Conservation (phyloP, 305 asterid species). For the Fraxinus sp. region DNA sequence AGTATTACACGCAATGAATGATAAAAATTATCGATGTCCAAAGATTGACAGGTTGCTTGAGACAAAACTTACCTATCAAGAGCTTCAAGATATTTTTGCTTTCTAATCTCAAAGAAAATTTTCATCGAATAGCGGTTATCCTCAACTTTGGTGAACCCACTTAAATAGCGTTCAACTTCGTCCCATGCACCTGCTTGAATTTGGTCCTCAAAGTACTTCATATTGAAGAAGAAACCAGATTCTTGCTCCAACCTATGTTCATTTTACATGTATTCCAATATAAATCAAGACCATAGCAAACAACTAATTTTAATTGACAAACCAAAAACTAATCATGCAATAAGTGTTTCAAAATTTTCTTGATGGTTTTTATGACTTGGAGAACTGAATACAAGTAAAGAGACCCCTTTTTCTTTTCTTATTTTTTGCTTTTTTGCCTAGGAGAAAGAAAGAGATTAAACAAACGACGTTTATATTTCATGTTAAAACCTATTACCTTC, state of each 20-base stretch:
- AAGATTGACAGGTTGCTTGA: neutral
- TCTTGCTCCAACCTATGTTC: slow-evolving; percentile 84
- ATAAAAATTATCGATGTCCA: neutral
- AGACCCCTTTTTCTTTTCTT: neutral
- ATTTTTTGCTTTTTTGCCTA: neutral
- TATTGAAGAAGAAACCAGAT: slow-evolving; percentile 90
- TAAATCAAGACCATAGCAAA: slow-evolving; percentile 7
- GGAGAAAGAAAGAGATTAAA: neutral
- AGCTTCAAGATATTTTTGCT: slow-evolving; percentile 98
- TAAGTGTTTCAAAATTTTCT: neutral
- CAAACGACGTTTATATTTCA: too few relatives aligned
- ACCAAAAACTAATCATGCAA: neutral
- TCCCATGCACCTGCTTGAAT: slow-evolving; percentile 97
- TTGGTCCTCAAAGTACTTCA: slow-evolving; percentile 91
- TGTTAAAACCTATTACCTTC: neutral
- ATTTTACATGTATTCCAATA: neutral
- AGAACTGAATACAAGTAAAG: neutral
- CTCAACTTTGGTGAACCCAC: slow-evolving; percentile 95
- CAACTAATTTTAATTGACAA: slow-evolving; percentile 16
- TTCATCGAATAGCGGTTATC: slow-evolving; percentile 96
- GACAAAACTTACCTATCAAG: slow-evolving; percentile 68
- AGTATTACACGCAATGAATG: neutral
- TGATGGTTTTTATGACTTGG: neutral
- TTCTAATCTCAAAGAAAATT: slow-evolving; percentile 93
- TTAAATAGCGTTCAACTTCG: slow-evolving; percentile 81